Conservation (phyloP, 2,329 filamentous ascomycete species). For the Ophiostoma sp. region DNA sequence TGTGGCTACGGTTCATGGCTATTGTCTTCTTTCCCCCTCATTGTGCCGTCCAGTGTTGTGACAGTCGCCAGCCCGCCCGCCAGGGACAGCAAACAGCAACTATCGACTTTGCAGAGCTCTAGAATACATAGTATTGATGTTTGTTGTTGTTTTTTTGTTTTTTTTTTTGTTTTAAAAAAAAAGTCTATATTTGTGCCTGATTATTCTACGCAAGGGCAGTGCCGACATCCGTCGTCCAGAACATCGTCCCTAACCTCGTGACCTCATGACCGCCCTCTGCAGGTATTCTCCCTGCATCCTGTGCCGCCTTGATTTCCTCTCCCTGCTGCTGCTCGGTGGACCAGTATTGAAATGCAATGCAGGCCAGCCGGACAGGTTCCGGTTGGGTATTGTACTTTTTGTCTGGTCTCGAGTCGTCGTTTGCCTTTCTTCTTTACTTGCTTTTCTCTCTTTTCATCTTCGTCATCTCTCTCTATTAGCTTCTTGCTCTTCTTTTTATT, state of each 20-base stretch:
- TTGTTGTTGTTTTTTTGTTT: too few species aligned
- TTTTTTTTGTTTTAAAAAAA: too few species aligned
- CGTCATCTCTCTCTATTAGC: not conserved
- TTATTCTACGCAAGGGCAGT: not conserved
- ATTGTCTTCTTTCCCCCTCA: not conserved
- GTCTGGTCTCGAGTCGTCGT: not conserved
- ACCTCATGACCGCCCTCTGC: not conserved
- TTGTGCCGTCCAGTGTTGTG: not conserved
- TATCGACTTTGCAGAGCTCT: not conserved
- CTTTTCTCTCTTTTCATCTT: not conserved
- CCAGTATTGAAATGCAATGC: not conserved
- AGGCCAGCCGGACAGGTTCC: constrained; percentile 2
- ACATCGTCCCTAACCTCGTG: not conserved
- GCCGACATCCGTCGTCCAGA: not conserved
- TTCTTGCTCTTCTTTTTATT: not conserved
- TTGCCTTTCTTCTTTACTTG: not conserved
- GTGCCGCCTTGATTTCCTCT: not conserved
- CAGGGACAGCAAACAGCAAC: not conserved
- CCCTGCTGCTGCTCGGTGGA: not conserved
- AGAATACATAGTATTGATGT: not conserved
- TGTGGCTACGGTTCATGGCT: not conserved
- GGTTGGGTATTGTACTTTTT: not conserved
- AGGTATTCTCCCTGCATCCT: not conserved
- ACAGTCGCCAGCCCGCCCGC: not conserved
- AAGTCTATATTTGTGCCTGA: too few species aligned